Base-by-base conservation (phyloP, 441 rosid species). In the Erodium moschatum region DNA sequence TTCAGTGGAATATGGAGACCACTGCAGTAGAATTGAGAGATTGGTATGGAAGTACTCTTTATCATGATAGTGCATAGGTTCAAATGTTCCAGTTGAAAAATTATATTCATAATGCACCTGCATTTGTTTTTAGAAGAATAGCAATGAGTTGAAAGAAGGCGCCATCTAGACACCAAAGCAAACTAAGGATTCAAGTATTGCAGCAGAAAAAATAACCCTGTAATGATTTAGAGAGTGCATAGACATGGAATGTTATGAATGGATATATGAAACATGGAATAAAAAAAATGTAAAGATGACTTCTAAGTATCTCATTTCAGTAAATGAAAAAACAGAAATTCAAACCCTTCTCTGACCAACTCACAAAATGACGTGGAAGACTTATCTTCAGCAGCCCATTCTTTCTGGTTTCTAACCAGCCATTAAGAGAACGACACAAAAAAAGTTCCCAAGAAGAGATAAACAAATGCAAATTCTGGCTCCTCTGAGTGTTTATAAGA, bases 1-100 rank as follows among this genome's bases (percentile, higher is more conserved):
- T 60, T 78, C 78, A n/a, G 40, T 78, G 66, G 18, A 27, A 35
- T 69, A 78, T 16, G 78, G 76, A 27, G 78, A 78, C 81, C 81
- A 78, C 31, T 67, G 70, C 61, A 75, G 52, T 35, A 78, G 50
- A 24, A 71, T 60, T 54, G 69, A 71, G 18, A 71, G 65, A 56
- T 65, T 71, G 52, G 74, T 31, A 29, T 54, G 11, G 50, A 65
- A 71, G 12, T 54, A 18, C 56, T 71, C 74, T 50, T 54, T 21
- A 35, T 33, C 74, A 71, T 65, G 54, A 12, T 18, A 48, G 13
- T 3, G 54, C 19, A 71, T 64, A 46, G 65, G 69, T 60, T 12
- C 65, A 71, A 65, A 52, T 50, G 69, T 33, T 11, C 33, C 20
- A 71, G 69, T 52, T 21, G 65, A 52, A 31, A 52, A 35, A 50